Evolutionary conservation across 1,284 basidiomycete species (phyloP), one percentile per base, ranked within the genome.

Genomic region (Cerrena zonata): DNA sequence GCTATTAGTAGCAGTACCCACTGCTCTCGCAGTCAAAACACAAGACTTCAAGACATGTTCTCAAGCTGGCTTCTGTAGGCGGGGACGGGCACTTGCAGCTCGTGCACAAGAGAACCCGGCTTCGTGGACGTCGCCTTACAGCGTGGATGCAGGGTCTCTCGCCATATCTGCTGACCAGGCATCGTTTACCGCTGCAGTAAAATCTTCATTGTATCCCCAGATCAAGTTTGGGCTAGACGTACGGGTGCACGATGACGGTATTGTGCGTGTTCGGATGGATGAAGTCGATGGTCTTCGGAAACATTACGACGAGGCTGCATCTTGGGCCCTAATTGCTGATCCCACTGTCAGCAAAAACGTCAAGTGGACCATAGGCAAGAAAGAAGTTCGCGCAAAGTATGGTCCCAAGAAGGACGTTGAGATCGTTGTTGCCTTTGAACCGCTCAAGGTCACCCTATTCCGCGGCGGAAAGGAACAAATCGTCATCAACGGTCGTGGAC

Each of bases 41-140:
- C 78, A 86, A 53, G 91, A 96, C 68, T 96, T 94, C 76, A 96
- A 95, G 70, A 91, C 83, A 54, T 96, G 94, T 65, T 77, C 79
- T 18, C 90, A 96, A 67, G 81, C 90, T 0, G 90, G 89, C 13
- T 96, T 97, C 72, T 96, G 94, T 72, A 82, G 89, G 44, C 78
- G 93, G 55, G 89, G 91, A 47, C 83, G 93, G 43, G 86, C 85
- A 0, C 79, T 96, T 46, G 81, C 90, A 50, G 72, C 77, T 10
- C 79, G 88, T 48, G 86, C 89, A 13, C 71, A 75, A 43, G 78
- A 77, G 47, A 61, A 50, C 49, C 60, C 72, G 4, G n/a, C 22
- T 1, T 69, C 74, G 5, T 95, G 92, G 86, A 73, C 69, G 34
- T 95, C 91, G 0, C 93, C 93, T 0, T 97, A 96, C 72, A 79